A percentile compares a stretch with the other conserved stretches of the same genome.
Conservation (phyloP, 768 basidiomycete genomes). For the Podaxis sp. region DNA sequence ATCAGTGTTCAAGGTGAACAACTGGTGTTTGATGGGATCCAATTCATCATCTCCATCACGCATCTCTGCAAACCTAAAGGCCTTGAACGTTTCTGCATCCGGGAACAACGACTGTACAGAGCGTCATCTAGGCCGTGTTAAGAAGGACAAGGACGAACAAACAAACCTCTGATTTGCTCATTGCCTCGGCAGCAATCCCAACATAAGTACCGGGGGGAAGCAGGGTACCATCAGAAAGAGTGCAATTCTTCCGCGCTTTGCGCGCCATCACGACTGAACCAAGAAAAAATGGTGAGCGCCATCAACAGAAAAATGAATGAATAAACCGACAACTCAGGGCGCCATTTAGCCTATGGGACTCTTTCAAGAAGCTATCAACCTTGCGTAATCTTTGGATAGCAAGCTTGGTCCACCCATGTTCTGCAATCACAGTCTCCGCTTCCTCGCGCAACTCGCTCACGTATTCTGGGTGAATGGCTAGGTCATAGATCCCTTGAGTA, state of each 20-base stretch:
- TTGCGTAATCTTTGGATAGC: slow-evolving; percentile 38
- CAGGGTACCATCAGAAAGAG: slow-evolving; percentile 40
- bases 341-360: slow-evolving; percentile 33
- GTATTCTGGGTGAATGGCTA: slow-evolving; percentile 31
- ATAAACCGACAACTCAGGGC: slow-evolving; percentile 15
- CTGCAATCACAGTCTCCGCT: slow-evolving; percentile 25
- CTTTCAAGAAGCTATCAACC: slow-evolving; percentile 48
- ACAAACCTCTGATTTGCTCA: slow-evolving; percentile 29
- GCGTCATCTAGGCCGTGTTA: not conserved
- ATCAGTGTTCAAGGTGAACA: slow-evolving; percentile 25
- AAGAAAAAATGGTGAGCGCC: not conserved
- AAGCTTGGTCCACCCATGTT: slow-evolving; percentile 42
- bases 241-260: slow-evolving; percentile 34
- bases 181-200: slow-evolving; percentile 25
- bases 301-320: not conserved
- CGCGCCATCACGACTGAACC: slow-evolving; percentile 31
- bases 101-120: slow-evolving; percentile 1
- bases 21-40: slow-evolving; percentile 23
- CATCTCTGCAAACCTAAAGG: slow-evolving; percentile 34
- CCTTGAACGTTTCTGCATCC: slow-evolving; percentile 35
- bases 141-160: not conserved
- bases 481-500: slow-evolving; percentile 29
- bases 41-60: slow-evolving; percentile 18
- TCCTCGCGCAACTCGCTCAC: slow-evolving; percentile 32
- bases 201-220: slow-evolving; percentile 22